Percentiles rank a stretch among this genome's conserved stretches.
Conservation (phyloP, 805 yeast species). For the Vanderwaltozyma yarrowii region DNA sequence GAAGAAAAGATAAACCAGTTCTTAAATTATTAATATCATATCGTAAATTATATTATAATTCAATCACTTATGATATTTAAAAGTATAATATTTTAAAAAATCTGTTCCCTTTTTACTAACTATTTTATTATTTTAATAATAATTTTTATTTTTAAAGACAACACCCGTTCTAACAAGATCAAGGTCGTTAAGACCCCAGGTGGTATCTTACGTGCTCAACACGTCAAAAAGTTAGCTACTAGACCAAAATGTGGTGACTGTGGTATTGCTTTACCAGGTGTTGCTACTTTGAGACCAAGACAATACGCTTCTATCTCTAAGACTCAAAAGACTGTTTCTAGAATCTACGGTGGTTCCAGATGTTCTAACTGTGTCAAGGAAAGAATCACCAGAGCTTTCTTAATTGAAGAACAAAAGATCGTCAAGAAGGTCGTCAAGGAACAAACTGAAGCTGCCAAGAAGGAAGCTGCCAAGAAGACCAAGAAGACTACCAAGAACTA, state of each 20-base stretch:
- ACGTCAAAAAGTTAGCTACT: constrained; percentile 84
- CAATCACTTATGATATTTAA: no score
- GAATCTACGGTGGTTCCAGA: constrained; percentile 99
- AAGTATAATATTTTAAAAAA: no score
- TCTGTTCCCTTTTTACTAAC: constrained; percentile 7
- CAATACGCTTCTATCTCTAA: constrained; percentile 90
- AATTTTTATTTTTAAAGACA: constrained; percentile 45
- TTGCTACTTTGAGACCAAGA: constrained; percentile 96
- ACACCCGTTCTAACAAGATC: constrained; percentile 99
- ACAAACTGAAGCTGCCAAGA: constrained; percentile 81
- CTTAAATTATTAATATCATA: no score
- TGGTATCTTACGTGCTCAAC: constrained; percentile 97
- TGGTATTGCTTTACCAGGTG: constrained; percentile 74
- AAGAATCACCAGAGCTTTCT: constrained; percentile 98
- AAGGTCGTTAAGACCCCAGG: constrained; percentile 99
- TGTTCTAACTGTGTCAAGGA: constrained; percentile 99
- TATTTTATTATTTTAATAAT: not conserved
- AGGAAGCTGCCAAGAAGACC: constrained; percentile 35
- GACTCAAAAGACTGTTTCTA: constrained; percentile 96
- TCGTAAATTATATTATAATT: no score
- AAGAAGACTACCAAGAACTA: constrained; percentile 11
- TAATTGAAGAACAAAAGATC: constrained; percentile 99
- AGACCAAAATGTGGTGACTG: constrained; percentile 87
- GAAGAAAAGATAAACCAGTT: no score
- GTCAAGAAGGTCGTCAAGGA: constrained; percentile 99